Evolutionary conservation across 768 basidiomycete genomes (phyloP), one percentile per base, ranked within the genome.

Genomic region (Agaricus bisporus): DNA sequence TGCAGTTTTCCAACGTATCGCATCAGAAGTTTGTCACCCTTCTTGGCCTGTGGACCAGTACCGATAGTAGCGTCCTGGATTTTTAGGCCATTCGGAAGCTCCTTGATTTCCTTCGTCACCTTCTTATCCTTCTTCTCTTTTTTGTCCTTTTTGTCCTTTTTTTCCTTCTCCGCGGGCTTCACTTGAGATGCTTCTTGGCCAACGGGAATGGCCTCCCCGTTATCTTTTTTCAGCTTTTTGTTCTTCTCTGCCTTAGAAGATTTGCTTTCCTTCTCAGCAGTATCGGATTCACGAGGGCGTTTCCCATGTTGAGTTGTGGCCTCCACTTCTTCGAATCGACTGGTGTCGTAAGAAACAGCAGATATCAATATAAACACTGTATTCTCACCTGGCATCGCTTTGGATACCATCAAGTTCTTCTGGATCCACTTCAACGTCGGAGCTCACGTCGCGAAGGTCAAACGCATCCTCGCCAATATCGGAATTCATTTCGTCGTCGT

Each of bases 1-100:
- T 72, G 67, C 41, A 97, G 75, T 73, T 94, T 95, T 59, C 95
- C 95, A 61, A 98, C 85, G 70, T 98, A 98, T 54, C 95, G 77
- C 86, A 98, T 90, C 50, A 73, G 74, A 46, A 97, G 78, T 41
- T 74, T 84, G 70, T 86, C 83, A 14, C 95, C 95, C 51, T 83
- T 81, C 76, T 95, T 97, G 15, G 90, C 93, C 63, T 77, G 75
- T 36, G 88, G 82, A n/a, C 95, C 95, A 1, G 79, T 80, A 42
- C 95, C 95, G 44, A 81, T 63, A 64, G 86, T 93, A 58, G 75
- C 66, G 66, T 98, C 95, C 58, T 78, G 70, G 58, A 91, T 73
- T 67, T 87, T 82, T 50, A 98, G 70, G 12, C 94, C 95, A 28
- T 81, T 82, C 1, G 82, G 68, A 49, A 92, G 71, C 58, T 79